phyloP scores from a whole-genome alignment of 305 asterid genomes.

The Rubia occidens region DNA sequence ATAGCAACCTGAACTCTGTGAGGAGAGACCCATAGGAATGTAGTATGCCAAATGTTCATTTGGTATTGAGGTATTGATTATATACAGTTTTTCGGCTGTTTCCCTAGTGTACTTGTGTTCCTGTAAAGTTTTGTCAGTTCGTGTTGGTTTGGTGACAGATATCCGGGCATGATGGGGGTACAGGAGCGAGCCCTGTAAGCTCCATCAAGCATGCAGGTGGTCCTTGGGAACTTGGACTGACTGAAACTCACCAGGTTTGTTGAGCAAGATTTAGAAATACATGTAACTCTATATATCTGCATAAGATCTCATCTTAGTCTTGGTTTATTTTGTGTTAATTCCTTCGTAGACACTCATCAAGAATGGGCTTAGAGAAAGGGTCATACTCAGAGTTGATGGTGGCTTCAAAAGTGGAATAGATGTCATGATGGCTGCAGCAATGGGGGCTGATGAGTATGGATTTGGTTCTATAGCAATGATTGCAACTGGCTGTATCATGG shows the following conservation, averaged over 20 bases:
- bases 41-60: background rate
- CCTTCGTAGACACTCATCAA: slow-evolving; percentile 59
- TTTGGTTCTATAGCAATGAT: slow-evolving; percentile 98
- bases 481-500: slow-evolving; percentile 99
- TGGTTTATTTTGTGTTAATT: slow-evolving; percentile 12
- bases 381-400: slow-evolving; percentile 94
- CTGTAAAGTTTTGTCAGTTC: background rate
- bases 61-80: background rate
- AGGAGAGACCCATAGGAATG: background rate
- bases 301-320: slow-evolving; percentile 7
- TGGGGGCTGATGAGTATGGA: slow-evolving; percentile 99
- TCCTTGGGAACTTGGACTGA: slow-evolving; percentile 99
- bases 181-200: slow-evolving; percentile 99
- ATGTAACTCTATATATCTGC: background rate
- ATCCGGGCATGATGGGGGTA: slow-evolving; percentile 99
- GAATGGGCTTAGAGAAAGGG: slow-evolving; percentile 97
- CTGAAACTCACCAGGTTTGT: slow-evolving; percentile 92
- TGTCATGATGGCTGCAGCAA: slow-evolving; percentile 88
- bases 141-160: slow-evolving; percentile 36
- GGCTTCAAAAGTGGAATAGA: slow-evolving; percentile 98
- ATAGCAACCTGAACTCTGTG: background rate
- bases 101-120: background rate
- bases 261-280: background rate
- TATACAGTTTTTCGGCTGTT: background rate
- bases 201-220: slow-evolving; percentile 99